Evolutionary conservation across 2,329 filamentous ascomycete species (phyloP).

Genomic region (Myriosclerotinia duriaeana): DNA sequence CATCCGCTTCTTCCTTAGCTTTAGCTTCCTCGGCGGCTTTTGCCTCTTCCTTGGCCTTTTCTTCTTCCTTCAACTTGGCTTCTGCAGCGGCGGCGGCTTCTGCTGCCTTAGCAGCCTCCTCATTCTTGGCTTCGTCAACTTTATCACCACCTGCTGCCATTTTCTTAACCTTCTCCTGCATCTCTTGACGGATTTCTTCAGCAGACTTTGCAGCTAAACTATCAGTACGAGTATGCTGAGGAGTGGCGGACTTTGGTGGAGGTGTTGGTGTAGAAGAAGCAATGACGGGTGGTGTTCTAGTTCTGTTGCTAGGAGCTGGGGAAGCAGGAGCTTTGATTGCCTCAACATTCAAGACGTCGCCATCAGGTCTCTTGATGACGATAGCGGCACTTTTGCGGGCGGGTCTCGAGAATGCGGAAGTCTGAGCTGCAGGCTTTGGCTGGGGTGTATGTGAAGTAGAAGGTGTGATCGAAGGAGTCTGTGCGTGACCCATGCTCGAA

Average conservation of each 20-base stretch:
- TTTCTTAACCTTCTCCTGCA: conserved; percentile 56
- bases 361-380: conserved; percentile 78
- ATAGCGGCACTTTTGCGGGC: conserved; percentile 68
- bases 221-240: conserved; percentile 67
- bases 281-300: conserved; percentile 61
- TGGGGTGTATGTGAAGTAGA: conserved; percentile 53
- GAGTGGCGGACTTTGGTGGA: conserved; percentile 71
- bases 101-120: conserved; percentile 42
- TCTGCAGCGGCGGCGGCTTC: conserved; percentile 37
- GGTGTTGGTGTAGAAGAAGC: conserved; percentile 71
- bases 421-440: conserved; percentile 47
- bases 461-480: conserved; percentile 39
- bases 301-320: conserved; percentile 53
- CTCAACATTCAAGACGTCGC: conserved; percentile 72
- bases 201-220: conserved; percentile 70
- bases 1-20: conserved; percentile 41
- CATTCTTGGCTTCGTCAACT: conserved; percentile 39
- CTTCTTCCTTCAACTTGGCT: conserved; percentile 40
- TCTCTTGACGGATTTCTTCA: conserved; percentile 80
- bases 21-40: conserved; percentile 42
- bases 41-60: conserved; percentile 25
- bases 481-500: conserved; percentile 42
- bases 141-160: conserved; percentile 41
- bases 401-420: conserved; percentile 38
- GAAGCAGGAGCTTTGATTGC: conserved; percentile 64